Percentiles rank a stretch among this genome's conserved stretches.
These are phyloP conservation scores for Anaeramoeba flamelloides DNA, from an alignment of 78 protist species.

Conservation along the genomic window DNA sequence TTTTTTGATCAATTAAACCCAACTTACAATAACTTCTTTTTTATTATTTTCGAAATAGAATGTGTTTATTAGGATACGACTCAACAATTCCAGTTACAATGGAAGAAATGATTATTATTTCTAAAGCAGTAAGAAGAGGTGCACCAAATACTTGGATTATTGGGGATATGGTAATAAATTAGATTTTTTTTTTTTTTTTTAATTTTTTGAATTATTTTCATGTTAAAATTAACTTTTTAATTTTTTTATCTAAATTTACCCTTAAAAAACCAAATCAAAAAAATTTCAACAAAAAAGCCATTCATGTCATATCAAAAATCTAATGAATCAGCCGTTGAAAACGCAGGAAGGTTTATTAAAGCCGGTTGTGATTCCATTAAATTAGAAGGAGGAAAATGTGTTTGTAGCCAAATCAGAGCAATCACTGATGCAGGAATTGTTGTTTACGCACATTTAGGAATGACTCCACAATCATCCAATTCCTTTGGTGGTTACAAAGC, in stretches of 20 bases:
- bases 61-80: slow-evolving; percentile 64
- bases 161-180: too few species aligned
- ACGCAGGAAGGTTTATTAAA: slow-evolving; percentile 55
- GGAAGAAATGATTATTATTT: slow-evolving; percentile 24
- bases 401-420: slow-evolving; percentile 5
- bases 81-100: slow-evolving; percentile 54
- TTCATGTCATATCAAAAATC: too few species aligned
- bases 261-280: too few species aligned
- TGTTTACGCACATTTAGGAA: slow-evolving; percentile 77
- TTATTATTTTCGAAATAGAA: too few species aligned
- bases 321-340: slow-evolving; percentile 49
- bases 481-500: slow-evolving; percentile 65
- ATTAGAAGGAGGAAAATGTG: slow-evolving; percentile 63
- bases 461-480: slow-evolving; percentile 64
- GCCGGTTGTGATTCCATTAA: slow-evolving; percentile 64
- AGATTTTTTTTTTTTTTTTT: too few species aligned
- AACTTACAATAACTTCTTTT: too few species aligned
- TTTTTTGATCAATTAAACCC: too few species aligned
- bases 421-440: slow-evolving; percentile 62
- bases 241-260: too few species aligned
- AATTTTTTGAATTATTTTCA: too few species aligned
- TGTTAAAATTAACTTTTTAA: too few species aligned
- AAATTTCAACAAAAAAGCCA: too few species aligned
- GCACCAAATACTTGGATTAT: slow-evolving; percentile 34
- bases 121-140: slow-evolving; percentile 48